Evolutionary conservation across 1,284 basidiomycete species (phyloP), one percentile per base, ranked within the genome.

Genomic region (Cutaneotrichosporon sp.): DNA sequence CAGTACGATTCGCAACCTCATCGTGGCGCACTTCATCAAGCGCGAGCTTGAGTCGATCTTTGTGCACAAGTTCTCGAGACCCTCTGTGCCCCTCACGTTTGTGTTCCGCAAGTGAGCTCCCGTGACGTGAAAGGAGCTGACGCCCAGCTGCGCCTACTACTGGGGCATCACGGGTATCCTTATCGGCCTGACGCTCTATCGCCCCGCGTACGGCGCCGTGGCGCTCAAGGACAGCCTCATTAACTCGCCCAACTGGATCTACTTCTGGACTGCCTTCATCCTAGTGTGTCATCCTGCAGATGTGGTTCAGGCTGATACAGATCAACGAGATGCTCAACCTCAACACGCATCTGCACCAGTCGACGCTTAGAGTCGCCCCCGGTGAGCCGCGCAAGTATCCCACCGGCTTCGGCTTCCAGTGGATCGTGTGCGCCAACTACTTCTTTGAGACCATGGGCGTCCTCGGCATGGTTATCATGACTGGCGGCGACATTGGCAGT

Each of bases 41-140:
- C 89, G 96, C 55, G 93, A 97, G 78, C 80, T 93, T 26, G 96
- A 99, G 81, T 96, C 97, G 1, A 71, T 96, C 11, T 97, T 96
- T 74, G 87, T 97, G 1, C 95, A 97, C 79, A 89, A 91, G 21
- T 99, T 99, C 85, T 97, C 93, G 38, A 88, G 94, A 80, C 90
- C 88, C 2, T 97, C 96, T 0, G 97, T 99, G 89, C 97, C 96
- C 1, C 81, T 90, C 64, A 80, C 81, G 66, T 93, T 94, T 76
- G 86, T 99, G 53, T 90, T 95, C 83, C 90, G 90, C 78, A 99
- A 99, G 92, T 95, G 64, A 53, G 85, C 5, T 38, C n/a, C 16
- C 11, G 9, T 5, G 18, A 21, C 3, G n/a, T 1, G 11, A 21
- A n/a, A 1, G 7, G 55, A 51, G 46, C 57, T 26, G 49, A 26